Base-by-base conservation (phyloP, 305 asterid species). In the Fraxinus sp. region DNA sequence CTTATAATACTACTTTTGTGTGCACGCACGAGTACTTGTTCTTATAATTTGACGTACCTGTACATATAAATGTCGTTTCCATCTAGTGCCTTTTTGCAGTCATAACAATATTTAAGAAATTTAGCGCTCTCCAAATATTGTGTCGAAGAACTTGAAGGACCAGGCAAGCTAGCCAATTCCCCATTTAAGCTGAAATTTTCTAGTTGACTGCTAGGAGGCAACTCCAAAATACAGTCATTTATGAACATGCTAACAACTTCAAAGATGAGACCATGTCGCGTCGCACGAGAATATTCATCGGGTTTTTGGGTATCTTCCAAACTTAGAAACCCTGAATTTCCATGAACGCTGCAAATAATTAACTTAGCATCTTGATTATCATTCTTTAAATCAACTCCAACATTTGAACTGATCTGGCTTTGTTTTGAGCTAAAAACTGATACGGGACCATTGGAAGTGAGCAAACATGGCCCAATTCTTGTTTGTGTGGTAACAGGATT, bases 171-270 rank as follows among this genome's bases (percentile, higher is more conserved):
- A 7, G 30, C 24, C 62, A 52, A 16, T 52, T 16, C 22, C 1
- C 20, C 62, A 16, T 1, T 52, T 14, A 52, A 16, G 62, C 8
- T 52, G 22, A 16, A 52, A 4, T 4, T 52, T n/a, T 57, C 22
- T 18, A 18, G 72, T 2, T 78, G 83, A 28, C 28, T 78, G 28
- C 28, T 78, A 30, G 49, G 20, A 35, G 88, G 88, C 36, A 89
- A 88, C n/a, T 83, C 79, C 28, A 89, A 85, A 14, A 82, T 28
- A 57, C 91, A 91, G 8, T 84, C 83, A 0, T 80, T 77, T 14
- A 46, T 46, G 7, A 62, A 88, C 71, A 1, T 79, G 16, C 86
- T 90, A 7, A 77, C 49, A 5, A 82, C 79, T 80, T 70, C 79
- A 32, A 49, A 4, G 16, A 39, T 2, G 0, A 80, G 87, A 52